These are phyloP conservation scores for Citrus glauca DNA, from an alignment of 345 rosid genomes.

Conservation along the genomic window DNA sequence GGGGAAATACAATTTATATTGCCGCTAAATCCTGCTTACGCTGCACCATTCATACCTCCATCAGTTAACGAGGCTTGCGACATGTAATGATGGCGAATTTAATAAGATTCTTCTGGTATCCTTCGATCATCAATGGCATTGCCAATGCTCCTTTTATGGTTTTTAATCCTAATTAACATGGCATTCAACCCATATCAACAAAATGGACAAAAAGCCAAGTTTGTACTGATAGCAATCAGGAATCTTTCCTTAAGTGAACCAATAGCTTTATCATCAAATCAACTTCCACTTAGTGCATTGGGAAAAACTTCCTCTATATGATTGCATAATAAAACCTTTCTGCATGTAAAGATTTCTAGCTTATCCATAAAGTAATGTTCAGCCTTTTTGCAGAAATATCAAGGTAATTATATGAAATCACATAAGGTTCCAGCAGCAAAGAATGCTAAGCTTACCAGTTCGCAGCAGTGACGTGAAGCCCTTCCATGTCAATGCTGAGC, in stretches of 20 bases:
- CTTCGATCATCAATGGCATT: constrained; percentile 92
- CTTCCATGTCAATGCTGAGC: constrained; percentile 79
- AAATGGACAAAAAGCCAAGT: background rate
- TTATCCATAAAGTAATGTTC: background rate
- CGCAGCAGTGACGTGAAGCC: constrained; percentile 66
- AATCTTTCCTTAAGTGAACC: background rate
- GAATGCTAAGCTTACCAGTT: constrained; percentile 42
- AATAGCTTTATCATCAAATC: background rate
- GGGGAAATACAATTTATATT: background rate
- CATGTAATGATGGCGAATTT: constrained; percentile 79
- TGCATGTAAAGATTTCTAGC: background rate
- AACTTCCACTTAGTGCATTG: background rate
- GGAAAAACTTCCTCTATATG: background rate
- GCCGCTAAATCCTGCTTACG: background rate
- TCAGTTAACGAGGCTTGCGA: constrained; percentile 43
- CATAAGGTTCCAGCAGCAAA: background rate
- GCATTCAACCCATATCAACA: constrained; percentile 6
- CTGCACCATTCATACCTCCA: constrained; percentile 4
- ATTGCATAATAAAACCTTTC: too few species aligned
- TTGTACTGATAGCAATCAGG: background rate
- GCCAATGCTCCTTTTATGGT: constrained; percentile 81
- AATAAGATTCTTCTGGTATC: constrained; percentile 76
- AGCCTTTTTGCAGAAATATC: background rate
- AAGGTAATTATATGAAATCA: background rate
- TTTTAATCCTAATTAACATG: constrained; percentile 47